These are phyloP conservation scores for Torulaspora quercuum DNA, from an alignment of 805 yeast species.

Conservation along the genomic window DNA sequence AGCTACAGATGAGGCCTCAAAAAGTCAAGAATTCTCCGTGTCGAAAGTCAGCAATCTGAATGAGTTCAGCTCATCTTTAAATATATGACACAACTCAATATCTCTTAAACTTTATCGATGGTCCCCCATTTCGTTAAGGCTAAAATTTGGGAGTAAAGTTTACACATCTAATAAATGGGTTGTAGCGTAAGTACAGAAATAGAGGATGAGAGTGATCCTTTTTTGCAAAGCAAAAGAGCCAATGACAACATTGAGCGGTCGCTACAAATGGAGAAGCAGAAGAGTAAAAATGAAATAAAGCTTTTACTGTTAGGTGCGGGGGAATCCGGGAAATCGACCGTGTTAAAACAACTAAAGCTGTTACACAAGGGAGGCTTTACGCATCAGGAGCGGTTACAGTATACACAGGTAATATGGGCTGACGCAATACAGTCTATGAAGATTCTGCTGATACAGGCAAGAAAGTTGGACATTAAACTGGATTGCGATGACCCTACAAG, in stretches of 20 bases:
- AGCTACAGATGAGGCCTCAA: conserved; percentile 2
- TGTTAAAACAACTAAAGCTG: conserved; percentile 80
- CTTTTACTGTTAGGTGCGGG: conserved; percentile 88
- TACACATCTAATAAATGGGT: conserved; percentile 59
- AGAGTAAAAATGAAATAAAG: conserved; percentile 59
- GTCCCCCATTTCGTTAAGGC: no score
- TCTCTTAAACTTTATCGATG: no score
- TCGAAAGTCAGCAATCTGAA: background rate
- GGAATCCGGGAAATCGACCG: conserved; percentile 92
- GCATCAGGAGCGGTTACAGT: conserved; percentile 72
- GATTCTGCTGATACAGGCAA: conserved; percentile 68
- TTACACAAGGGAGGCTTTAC: conserved; percentile 84
- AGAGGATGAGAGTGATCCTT: conserved; percentile 49
- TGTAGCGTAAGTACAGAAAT: conserved; percentile 54
- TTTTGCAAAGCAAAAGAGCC: conserved; percentile 49
- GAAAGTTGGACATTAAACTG: conserved; percentile 58
- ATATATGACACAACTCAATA: no score
- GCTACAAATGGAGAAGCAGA: conserved; percentile 49
- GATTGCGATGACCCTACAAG: conserved; percentile 56
- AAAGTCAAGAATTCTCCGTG: conserved; percentile 1
- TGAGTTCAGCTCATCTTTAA: no score
- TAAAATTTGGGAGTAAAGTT: background rate
- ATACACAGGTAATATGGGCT: conserved; percentile 86
- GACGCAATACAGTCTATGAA: conserved; percentile 86
- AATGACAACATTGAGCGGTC: conserved; percentile 65